phyloP scores from a whole-genome alignment of 1,284 basidiomycete genomes.

The Cryptococcus neoformans region DNA sequence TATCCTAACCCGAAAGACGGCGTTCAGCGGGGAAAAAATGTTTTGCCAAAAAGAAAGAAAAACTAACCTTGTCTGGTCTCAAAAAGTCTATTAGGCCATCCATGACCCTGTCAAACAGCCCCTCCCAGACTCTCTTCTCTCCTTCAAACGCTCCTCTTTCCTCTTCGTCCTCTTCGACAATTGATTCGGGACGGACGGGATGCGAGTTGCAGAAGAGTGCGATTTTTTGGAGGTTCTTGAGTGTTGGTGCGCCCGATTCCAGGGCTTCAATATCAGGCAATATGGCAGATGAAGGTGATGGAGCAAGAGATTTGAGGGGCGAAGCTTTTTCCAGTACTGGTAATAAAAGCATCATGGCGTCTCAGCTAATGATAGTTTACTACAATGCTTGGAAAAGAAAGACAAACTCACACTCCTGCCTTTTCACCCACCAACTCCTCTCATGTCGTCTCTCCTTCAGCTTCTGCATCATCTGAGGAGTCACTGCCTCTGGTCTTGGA shows the following conservation, averaged over 20 bases:
- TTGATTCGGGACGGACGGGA: constrained; percentile 14
- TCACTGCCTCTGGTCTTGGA: constrained; percentile 27
- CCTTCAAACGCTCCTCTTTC: constrained; percentile 17
- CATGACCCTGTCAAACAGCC: constrained; percentile 30
- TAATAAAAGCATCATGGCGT: too few relatives aligned
- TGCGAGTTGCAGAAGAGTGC: constrained; percentile 28
- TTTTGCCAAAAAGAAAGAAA: background rate
- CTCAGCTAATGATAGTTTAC: background rate
- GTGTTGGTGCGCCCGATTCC: constrained; percentile 11
- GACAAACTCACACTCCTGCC: constrained; percentile 28
- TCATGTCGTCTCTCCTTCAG: constrained; percentile 36
- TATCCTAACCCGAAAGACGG: constrained; percentile 8
- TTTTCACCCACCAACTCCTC: constrained; percentile 39
- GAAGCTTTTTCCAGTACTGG: constrained; percentile 31
- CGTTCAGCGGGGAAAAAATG: background rate
- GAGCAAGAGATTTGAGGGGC: constrained; percentile 11
- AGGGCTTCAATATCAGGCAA: constrained; percentile 23
- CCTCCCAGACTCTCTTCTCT: constrained; percentile 22
- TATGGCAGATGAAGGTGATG: constrained; percentile 10
- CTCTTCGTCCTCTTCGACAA: constrained; percentile 3
- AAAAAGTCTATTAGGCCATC: constrained; percentile 28
- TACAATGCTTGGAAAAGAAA: background rate
- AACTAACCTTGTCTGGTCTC: constrained; percentile 23
- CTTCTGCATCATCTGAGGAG: constrained; percentile 29
- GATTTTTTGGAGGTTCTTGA: constrained; percentile 32